phyloP scores from a whole-genome alignment of 2,329 filamentous ascomycete species.

The Botrytis cinerea region DNA sequence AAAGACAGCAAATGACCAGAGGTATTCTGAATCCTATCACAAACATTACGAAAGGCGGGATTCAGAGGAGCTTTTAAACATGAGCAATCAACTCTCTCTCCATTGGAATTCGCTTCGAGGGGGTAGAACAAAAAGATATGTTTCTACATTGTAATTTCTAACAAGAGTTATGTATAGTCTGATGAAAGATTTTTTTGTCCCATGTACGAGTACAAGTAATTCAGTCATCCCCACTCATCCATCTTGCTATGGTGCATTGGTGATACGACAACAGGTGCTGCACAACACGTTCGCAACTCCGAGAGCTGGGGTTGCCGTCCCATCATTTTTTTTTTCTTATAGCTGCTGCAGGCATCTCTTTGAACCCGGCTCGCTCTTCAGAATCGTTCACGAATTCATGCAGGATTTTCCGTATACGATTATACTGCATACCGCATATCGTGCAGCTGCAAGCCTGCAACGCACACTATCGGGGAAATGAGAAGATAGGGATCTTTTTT shows the following conservation, averaged over 20 bases:
- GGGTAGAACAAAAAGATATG: neutral
- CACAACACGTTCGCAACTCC: conserved; percentile 23
- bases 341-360: conserved; percentile 20
- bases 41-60: conserved; percentile 7
- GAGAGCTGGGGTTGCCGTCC: conserved; percentile 22
- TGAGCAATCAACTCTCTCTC: conserved; percentile 14
- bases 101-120: neutral
- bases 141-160: neutral
- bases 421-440: conserved; percentile 9
- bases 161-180: neutral
- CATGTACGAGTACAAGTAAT: conserved; percentile 1
- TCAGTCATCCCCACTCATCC: neutral
- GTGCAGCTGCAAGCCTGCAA: conserved; percentile 19
- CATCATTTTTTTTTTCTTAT: neutral
- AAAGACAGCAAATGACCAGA: neutral
- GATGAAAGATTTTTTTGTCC: neutral
- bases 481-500: conserved; percentile 3
- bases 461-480: conserved; percentile 20
- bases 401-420: conserved; percentile 17
- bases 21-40: conserved; percentile 15
- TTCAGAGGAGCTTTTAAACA: neutral
- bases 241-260: neutral
- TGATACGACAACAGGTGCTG: conserved; percentile 24
- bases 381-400: conserved; percentile 7
- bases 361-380: neutral